Base-by-base conservation (phyloP, 345 rosid species). In the Adansonia digitata region DNA sequence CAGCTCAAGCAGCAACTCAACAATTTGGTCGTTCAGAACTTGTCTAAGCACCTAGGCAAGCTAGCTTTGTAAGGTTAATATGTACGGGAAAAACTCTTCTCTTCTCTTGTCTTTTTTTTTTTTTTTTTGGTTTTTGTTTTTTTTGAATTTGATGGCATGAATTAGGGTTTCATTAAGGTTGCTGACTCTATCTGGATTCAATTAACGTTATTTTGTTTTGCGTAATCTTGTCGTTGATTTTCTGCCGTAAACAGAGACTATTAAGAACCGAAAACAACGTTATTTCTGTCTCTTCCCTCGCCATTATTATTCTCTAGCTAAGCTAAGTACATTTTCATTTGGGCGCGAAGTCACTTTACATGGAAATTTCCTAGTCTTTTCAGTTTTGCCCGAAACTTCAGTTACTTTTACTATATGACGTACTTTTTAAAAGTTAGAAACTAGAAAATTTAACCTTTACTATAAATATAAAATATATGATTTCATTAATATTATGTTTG, bases 11-110 rank as follows among this genome's bases (percentile, higher is more conserved):
- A 29, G 35, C 68, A 22, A 71, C 48, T 71, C 80, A 78, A 68
- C 77, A 74, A 13, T 76, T 77, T 67, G 82, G 82, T 57, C 72
- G 63, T 5, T 61, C 69, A 10, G 46, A 73, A 49, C 57, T 73
- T 60, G 69, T 61, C 59, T 61, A 20, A 73, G 31, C 12, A 20
- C n/a, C 43, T 52, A 71, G 43, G 56, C 69, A 60, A 29, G 68
- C 56, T 9, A 17, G 76, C 45, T 45, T 29, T 63, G 43, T 60
- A 72, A 55, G 45, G 68, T 57, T 60, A 43, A 43, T 43, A 60
- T 61, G 43, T n/a, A 31, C 26, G 42, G 42, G 34, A 13, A 57
- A 56, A 69, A 69, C 60, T 26, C 45, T 31, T 69, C 37, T 48
- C 18, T 29, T n/a, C n/a, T n/a, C n/a, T n/a, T n/a, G n/a, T n/a